Evolutionary conservation across 1,139 yeast species (phyloP).

Genomic region (Meyerozyma guilliermondii): DNA sequence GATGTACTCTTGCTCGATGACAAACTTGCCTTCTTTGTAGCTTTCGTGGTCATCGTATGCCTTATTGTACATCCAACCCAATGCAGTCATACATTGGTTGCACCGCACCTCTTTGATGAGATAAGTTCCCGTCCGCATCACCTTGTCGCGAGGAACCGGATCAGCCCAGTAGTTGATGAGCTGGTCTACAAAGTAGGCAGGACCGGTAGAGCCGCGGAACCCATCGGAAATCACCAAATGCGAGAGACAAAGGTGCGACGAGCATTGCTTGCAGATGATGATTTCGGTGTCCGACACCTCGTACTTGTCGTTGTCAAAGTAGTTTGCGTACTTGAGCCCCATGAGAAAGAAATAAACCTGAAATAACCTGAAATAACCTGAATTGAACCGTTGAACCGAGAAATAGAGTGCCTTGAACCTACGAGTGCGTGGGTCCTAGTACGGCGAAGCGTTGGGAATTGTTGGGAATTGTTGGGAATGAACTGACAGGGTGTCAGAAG

Average conservation of each 20-base stretch:
- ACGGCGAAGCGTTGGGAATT: too few relatives aligned
- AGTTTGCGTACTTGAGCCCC: conserved; percentile 12
- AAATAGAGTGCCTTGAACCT: too few relatives aligned
- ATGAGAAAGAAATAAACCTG: conserved; percentile 4
- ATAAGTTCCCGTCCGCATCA: conserved; percentile 71
- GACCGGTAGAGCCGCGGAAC: conserved; percentile 48
- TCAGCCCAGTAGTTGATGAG: conserved; percentile 40
- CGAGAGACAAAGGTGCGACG: conserved; percentile 47
- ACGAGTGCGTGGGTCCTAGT: too few relatives aligned
- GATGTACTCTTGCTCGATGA: conserved; percentile 49
- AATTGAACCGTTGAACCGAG: too few relatives aligned
- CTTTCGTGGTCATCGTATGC: conserved; percentile 51
- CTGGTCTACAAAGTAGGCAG: conserved; percentile 47
- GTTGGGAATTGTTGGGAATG: too few relatives aligned
- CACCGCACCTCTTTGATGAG: conserved; percentile 61
- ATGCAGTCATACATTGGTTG: conserved; percentile 52
- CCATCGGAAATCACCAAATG: conserved; percentile 44
- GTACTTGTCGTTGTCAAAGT: conserved; percentile 13
- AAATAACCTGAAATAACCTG: too few relatives aligned
- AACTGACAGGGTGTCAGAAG: too few relatives aligned
- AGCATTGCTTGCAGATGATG: conserved; percentile 47
- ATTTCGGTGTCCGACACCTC: conserved; percentile 36
- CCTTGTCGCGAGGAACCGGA: conserved; percentile 27
- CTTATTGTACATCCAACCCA: conserved; percentile 79
- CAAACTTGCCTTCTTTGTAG: conserved; percentile 77